A percentile compares a stretch with the other conserved stretches of the same genome.
Conservation (phyloP, 306 rosid genomes). For the Argentina anserina region DNA sequence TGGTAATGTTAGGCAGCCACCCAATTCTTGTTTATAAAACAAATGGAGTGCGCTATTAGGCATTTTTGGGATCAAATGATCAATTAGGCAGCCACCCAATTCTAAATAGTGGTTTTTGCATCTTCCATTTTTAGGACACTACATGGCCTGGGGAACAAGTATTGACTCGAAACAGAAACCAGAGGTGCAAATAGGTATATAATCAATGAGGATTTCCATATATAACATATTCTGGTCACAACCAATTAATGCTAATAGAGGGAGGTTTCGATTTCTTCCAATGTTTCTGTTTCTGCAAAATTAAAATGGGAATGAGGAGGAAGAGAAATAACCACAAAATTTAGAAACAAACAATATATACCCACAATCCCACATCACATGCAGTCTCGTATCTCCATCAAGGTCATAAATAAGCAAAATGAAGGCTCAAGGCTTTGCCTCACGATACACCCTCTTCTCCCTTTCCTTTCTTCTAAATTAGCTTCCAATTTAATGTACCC, state of each 20-base stretch:
- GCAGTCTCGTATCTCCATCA: constrained; percentile 11
- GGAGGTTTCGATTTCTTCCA: not conserved
- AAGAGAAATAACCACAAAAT: constrained; percentile 9
- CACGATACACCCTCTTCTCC: constrained; percentile 16
- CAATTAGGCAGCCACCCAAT: not conserved
- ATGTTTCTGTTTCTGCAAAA: not conserved
- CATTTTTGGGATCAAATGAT: not conserved
- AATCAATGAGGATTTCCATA: constrained; percentile 7
- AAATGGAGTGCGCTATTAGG: too few species aligned
- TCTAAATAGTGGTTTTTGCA: not conserved
- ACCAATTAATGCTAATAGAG: not conserved
- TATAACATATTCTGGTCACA: not conserved
- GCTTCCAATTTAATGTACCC: constrained; percentile 45
- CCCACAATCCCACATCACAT: not conserved
- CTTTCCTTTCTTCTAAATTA: constrained; percentile 6
- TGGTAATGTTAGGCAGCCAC: not conserved
- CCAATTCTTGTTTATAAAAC: too few species aligned
- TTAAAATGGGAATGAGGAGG: not conserved
- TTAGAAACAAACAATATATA: too few species aligned
- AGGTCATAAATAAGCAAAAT: constrained; percentile 34
- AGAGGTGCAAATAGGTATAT: constrained; percentile 3
- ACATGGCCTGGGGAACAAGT: not conserved
- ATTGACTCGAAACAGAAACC: not conserved
- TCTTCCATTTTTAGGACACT: not conserved
- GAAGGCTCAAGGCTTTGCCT: constrained; percentile 32